Evolutionary conservation across 2,329 filamentous ascomycete genomes (phyloP), one percentile per base, ranked within the genome.

Genomic region (Fusarium tricinctum): DNA sequence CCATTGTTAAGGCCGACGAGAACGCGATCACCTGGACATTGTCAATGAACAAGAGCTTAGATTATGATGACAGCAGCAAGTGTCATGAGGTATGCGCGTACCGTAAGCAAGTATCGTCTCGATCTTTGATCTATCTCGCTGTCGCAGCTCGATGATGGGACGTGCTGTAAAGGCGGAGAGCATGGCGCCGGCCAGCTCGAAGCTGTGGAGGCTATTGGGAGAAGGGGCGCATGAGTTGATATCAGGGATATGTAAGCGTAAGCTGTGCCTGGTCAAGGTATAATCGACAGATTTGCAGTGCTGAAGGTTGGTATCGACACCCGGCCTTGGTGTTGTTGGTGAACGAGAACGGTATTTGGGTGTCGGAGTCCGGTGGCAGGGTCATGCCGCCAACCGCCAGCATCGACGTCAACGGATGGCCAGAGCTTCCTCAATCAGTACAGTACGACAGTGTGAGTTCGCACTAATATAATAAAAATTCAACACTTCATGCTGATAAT

Each of bases 131-230:
- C 97, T 97, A 88, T 98, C 95, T 80, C 93, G 91, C 80, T 90
- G 90, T 83, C 92, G 94, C 76, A 99, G 91, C 92, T 99, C 96
- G 85, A 98, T 92, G 79, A 99, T 95, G 69, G 94, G 92, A 77
- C 93, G 92, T 83, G 96, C 94, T 74, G 92, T 97, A 83, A 99
- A 99, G 78, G 96, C 96, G 81, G 95, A 97, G 81, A 99, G 91
- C 96, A 97, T 97, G 81, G 84, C 85, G 79, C 67, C 70, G 79
- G 76, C 79, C 80, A 82, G 82, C 82, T 79, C 81, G 69, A 72
- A 73, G 74, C 75, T 76, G 72, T 68, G 69, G 62, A 64, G 61
- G 69, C 68, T 77, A 78, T 71, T 58, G 61, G 66, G 45, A 64
- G 58, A 62, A 51, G 73, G 64, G 57, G 70, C 69, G 73, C 77